Conservation (phyloP, 257 asterid species). For the Cordia subcordata region DNA sequence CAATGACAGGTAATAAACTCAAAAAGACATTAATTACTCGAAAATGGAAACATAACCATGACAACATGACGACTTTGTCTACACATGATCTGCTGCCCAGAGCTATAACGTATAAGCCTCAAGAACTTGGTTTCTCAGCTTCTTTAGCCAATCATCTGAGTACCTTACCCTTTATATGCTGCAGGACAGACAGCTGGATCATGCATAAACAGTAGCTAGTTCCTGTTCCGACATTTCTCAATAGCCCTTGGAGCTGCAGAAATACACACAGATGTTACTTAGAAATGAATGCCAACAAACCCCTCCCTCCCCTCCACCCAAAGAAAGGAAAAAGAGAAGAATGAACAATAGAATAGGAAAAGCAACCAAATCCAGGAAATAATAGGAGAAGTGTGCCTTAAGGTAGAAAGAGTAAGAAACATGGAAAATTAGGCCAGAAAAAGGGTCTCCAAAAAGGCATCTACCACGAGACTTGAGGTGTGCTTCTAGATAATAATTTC, state of each 20-base stretch:
- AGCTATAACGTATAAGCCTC: slow-evolving; percentile 15
- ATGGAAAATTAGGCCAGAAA: not conserved
- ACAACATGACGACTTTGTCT: slow-evolving; percentile 15
- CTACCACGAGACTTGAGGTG: too few species aligned
- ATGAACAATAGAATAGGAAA: not conserved
- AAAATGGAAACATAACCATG: slow-evolving; percentile 11
- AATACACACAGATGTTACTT: slow-evolving; percentile 3
- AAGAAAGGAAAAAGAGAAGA: too few species aligned
- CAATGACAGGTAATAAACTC: slow-evolving; percentile 4
- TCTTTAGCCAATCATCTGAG: slow-evolving; percentile 2
- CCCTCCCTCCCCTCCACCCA: too few species aligned
- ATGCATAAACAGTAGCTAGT: slow-evolving; percentile 21
- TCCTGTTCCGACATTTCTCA: slow-evolving; percentile 37
- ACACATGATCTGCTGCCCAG: slow-evolving; percentile 25
- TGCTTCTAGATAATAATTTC: too few species aligned
- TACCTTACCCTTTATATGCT: not conserved
- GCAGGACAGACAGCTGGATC: slow-evolving; percentile 26
- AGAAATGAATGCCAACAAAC: slow-evolving; percentile 9
- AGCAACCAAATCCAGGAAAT: too few species aligned
- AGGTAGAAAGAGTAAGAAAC: not conserved
- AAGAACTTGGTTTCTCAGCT: slow-evolving; percentile 7
- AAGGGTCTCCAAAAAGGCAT: too few species aligned
- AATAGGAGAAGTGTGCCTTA: not conserved
- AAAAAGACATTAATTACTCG: slow-evolving; percentile 14
- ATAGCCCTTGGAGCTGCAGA: slow-evolving; percentile 48